A percentile compares a stretch with the other conserved stretches of the same genome.
These are phyloP conservation scores for Talaromyces sp. DNA, from an alignment of 2,329 filamentous ascomycete genomes.

Conservation along the genomic window DNA sequence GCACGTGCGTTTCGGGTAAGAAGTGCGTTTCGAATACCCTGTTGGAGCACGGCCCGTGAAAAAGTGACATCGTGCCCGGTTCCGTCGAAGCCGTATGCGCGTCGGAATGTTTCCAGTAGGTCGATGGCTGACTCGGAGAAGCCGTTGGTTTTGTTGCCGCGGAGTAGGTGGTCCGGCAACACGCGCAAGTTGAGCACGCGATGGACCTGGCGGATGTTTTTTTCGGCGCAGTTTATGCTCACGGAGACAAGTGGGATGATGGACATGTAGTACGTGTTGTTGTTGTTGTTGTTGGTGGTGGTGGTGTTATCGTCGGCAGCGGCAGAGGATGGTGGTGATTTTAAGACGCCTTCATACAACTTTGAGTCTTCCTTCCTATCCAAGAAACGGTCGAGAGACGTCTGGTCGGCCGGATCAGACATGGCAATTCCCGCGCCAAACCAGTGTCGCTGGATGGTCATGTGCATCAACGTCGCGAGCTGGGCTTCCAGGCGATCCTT, in stretches of 20 bases:
- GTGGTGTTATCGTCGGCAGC: not conserved
- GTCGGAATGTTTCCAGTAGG: slow-evolving; percentile 33
- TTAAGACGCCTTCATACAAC: not conserved
- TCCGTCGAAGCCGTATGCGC: slow-evolving; percentile 20
- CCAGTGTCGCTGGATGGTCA: slow-evolving; percentile 31
- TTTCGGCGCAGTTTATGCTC: slow-evolving; percentile 15
- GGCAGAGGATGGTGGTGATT: not conserved
- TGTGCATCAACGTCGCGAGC: slow-evolving; percentile 28
- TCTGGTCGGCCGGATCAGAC: slow-evolving; percentile 1
- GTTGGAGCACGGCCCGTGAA: slow-evolving; percentile 28
- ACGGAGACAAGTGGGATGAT: slow-evolving; percentile 17
- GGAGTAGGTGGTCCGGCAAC: slow-evolving; percentile 27
- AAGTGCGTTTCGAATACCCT: slow-evolving; percentile 37
- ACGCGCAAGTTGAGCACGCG: slow-evolving; percentile 16
- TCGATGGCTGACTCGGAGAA: slow-evolving; percentile 24
- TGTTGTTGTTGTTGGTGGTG: not conserved
- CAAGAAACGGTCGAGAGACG: not conserved
- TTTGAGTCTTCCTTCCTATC: slow-evolving; percentile 10
- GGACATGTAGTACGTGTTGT: slow-evolving; percentile 15
- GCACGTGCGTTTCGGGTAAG: slow-evolving; percentile 24
- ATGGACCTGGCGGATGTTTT: slow-evolving; percentile 7
- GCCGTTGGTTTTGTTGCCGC: slow-evolving; percentile 16
- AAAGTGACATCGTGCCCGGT: slow-evolving; percentile 17
- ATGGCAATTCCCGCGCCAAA: slow-evolving; percentile 20
- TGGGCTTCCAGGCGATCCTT: slow-evolving; percentile 25